A percentile compares a stretch with the other conserved stretches of the same genome.
These are phyloP conservation scores for Lentinus tigrinus DNA, from an alignment of 768 basidiomycete genomes.

Conservation along the genomic window DNA sequence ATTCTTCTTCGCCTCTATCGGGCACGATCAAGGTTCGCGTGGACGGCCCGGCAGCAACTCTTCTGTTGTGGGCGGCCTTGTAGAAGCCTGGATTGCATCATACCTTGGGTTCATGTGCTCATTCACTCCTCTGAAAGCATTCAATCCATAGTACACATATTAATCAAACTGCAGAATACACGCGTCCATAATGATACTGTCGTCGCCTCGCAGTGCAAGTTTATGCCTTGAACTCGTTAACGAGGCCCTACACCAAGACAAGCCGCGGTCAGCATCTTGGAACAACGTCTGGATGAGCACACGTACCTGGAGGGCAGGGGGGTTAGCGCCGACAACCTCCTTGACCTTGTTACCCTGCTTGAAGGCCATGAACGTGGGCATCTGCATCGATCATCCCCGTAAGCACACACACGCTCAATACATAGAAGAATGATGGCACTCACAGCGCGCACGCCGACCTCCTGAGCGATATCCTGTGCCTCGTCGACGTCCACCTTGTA, in stretches of 20 bases:
- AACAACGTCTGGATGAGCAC: neutral
- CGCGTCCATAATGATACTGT: conserved; percentile 1
- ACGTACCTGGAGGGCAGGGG: conserved; percentile 40
- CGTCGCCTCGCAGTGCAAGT: neutral
- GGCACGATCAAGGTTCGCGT: no score
- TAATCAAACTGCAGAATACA: conserved; percentile 8
- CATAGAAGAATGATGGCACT: conserved; percentile 28
- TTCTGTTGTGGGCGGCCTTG: no score
- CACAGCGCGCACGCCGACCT: conserved; percentile 63
- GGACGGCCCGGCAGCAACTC: no score
- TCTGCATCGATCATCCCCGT: conserved; percentile 23
- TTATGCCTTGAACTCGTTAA: neutral
- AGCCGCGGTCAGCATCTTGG: no score
- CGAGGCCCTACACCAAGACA: no score
- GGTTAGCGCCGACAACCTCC: conserved; percentile 49
- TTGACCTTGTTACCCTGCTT: conserved; percentile 35
- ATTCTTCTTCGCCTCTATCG: no score
- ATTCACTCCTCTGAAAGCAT: no score
- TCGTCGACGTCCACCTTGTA: conserved; percentile 77
- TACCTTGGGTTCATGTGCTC: no score
- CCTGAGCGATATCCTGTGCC: conserved; percentile 49
- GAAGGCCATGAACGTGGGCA: conserved; percentile 44
- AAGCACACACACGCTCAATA: neutral
- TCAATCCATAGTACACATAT: conserved; percentile 3
- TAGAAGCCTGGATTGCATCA: no score